phyloP scores from a whole-genome alignment of 352 stramenopile species.

The Globisporangium paddicum region DNA sequence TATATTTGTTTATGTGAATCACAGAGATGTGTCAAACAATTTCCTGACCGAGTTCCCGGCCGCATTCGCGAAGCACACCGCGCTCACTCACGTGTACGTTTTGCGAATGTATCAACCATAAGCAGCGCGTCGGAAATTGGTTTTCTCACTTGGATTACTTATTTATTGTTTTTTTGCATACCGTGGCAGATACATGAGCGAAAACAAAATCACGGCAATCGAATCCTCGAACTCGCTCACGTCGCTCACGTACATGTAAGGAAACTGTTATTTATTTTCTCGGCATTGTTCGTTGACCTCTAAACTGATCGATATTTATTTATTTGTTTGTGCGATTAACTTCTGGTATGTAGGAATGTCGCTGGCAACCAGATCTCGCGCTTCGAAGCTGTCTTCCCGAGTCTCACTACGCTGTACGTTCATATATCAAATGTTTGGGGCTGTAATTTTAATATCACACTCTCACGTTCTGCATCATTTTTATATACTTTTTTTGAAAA shows the following conservation, averaged over 20 bases:
- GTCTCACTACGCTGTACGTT: slow-evolving; percentile 39
- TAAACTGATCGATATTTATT: too few relatives aligned
- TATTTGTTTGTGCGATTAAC: too few relatives aligned
- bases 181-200: background rate
- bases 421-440: background rate
- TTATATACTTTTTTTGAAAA: too few relatives aligned
- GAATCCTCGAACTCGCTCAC: background rate
- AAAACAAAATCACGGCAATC: background rate
- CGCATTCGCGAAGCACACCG: background rate
- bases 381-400: slow-evolving; percentile 38
- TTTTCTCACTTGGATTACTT: background rate
- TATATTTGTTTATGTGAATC: background rate
- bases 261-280: background rate
- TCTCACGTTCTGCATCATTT: too few relatives aligned
- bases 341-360: slow-evolving; percentile 23
- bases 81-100: slow-evolving; percentile 1
- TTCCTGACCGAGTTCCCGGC: background rate
- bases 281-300: too few relatives aligned
- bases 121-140: background rate
- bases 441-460: too few relatives aligned
- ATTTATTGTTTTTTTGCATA: background rate
- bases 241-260: background rate
- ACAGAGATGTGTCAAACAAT: background rate
- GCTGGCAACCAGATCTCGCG: slow-evolving; percentile 40
- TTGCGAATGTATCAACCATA: background rate